Evolutionary conservation across 1,284 basidiomycete species (phyloP).

Genomic region (Leccinum angustisporum): DNA sequence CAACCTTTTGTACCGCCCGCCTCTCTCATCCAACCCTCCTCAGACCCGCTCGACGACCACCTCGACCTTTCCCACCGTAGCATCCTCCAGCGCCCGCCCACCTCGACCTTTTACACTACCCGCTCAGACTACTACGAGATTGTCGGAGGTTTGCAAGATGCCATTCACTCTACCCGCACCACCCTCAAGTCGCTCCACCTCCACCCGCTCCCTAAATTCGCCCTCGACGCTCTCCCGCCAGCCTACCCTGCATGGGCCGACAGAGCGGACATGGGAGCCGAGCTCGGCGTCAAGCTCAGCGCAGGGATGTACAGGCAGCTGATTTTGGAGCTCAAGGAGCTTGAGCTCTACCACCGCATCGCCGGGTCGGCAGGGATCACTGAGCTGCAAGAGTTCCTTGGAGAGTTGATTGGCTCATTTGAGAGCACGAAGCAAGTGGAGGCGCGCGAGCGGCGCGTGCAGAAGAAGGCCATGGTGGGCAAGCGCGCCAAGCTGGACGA

Average conservation of each 20-base stretch:
- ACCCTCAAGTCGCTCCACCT: conserved; percentile 69
- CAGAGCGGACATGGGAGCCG: conserved; percentile 54
- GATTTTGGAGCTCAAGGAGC: conserved; percentile 64
- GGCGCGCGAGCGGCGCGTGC: conserved; percentile 46
- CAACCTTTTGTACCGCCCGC: conserved; percentile 27
- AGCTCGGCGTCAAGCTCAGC: conserved; percentile 64
- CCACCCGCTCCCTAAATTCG: conserved; percentile 74
- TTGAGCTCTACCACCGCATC: conserved; percentile 72
- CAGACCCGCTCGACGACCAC: conserved; percentile 10
- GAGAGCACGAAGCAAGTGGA: conserved; percentile 64
- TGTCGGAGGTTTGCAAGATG: conserved; percentile 65
- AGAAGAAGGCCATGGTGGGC: conserved; percentile 27
- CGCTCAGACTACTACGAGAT: conserved; percentile 77
- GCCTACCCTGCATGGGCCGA: conserved; percentile 69
- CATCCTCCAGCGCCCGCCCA: conserved; percentile 41
- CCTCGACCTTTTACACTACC: conserved; percentile 88
- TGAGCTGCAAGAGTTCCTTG: conserved; percentile 57
- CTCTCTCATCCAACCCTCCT: conserved; percentile 14
- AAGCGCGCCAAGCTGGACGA: conserved; percentile 66
- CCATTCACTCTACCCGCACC: conserved; percentile 56
- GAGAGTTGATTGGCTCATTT: conserved; percentile 60
- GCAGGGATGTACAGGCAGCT: conserved; percentile 75
- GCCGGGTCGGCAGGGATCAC: conserved; percentile 61
- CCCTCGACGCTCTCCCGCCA: conserved; percentile 58
- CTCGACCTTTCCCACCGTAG: background rate